Evolutionary conservation across 228 moss, liverwort and hornwort species (phyloP), one percentile per base, ranked within the genome.

Genomic region (Sphagnum fallax): DNA sequence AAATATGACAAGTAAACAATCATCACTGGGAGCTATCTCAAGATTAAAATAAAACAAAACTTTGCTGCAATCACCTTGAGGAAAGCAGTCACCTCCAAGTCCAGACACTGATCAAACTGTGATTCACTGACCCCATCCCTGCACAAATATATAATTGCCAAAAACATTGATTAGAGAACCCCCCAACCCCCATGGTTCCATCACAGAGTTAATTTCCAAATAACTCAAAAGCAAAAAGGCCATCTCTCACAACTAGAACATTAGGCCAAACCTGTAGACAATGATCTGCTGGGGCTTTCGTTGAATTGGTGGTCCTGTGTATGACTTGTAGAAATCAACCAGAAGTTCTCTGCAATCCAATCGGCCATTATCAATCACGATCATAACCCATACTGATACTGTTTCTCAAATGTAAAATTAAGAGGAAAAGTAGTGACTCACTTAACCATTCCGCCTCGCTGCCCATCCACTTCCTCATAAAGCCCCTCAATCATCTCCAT

Each of bases 121-220:
- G 91, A 89, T 65, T 97, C 97, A 53, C 93, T 93, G 0, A 97
- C 93, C 6, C 93, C 93, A 73, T 97, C 93, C 71, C 97, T 96
- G 75, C 61, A 80, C 55, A 16, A 14, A 12, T 48, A 15, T 18
- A 16, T 4, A 1, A 32, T 32, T 32, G 32, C 32, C 32, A 32
- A 32, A 32, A 32, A 32, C 32, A 32, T 32, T 32, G 32, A 32
- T 32, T 32, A 32, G 2, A 32, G 32, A 32, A 3, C 32, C 32
- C 32, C 32, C 32, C 32, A 32, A 2, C 2, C 32, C 32, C 32
- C 32, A 32, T 32, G 32, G 32, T 32, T 32, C 32, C 32, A 3
- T 32, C 2, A 3, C 32, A 32, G 32, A 32, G 32, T 32, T 32
- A 2, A 32, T 32, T 32, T 32, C 32, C 32, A 32, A 32, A 32